These are phyloP conservation scores for Neurospora sp. DNA, from an alignment of 495 filamentous ascomycete species.

Conservation along the genomic window DNA sequence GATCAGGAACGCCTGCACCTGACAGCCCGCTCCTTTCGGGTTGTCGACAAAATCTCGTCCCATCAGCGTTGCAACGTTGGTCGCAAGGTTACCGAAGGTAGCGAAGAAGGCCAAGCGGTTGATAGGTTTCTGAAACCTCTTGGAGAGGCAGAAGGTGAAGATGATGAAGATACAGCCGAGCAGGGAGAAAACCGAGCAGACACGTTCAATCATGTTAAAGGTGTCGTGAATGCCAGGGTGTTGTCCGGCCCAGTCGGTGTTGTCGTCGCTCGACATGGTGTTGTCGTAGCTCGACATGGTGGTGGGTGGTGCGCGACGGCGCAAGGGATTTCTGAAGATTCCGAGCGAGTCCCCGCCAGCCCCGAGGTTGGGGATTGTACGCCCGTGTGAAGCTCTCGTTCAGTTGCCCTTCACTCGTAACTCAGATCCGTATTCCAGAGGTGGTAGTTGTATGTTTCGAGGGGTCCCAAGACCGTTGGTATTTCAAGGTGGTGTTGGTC, in stretches of 20 bases:
- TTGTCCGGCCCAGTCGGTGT: neutral
- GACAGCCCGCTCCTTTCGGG: constrained; percentile 47
- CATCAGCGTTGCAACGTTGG: constrained; percentile 71
- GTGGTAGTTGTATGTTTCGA: neutral
- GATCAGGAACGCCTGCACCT: constrained; percentile 64
- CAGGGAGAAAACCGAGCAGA: constrained; percentile 61
- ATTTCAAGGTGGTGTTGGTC: neutral
- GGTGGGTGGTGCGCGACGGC: neutral
- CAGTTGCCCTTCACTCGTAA: neutral
- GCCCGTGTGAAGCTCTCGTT: neutral
- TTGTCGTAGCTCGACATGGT: neutral
- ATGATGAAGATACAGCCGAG: constrained; percentile 66
- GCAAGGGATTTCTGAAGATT: neutral
- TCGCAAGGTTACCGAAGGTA: constrained; percentile 72
- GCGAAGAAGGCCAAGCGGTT: constrained; percentile 82
- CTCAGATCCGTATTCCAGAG: neutral
- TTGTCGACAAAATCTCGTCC: constrained; percentile 46
- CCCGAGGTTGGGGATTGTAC: neutral
- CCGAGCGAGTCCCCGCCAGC: neutral
- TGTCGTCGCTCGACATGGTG: neutral
- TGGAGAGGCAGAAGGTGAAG: constrained; percentile 52
- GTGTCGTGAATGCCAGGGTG: constrained; percentile 15
- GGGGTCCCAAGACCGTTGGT: neutral
- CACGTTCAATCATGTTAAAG: constrained; percentile 54
- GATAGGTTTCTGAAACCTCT: constrained; percentile 67